Base-by-base conservation (phyloP, 345 rosid species). In the Ricinus communis region DNA sequence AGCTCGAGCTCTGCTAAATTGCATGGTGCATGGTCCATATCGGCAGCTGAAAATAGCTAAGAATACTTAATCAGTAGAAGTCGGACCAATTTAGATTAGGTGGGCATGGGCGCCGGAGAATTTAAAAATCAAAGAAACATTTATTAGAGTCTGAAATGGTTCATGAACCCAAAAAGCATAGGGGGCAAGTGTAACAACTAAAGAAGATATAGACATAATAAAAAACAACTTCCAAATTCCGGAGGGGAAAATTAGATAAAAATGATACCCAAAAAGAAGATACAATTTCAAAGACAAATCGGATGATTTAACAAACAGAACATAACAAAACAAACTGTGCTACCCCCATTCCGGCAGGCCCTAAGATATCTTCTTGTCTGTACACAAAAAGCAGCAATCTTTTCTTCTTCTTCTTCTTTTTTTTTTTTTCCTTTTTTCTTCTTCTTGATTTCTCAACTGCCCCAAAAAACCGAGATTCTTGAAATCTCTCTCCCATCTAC, bases 311-410 rank as follows among this genome's bases (percentile, higher is more conserved):
- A 43, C n/a, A n/a, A n/a, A 43, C 47, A 43, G 1, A 62, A 6
- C 8, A 62, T 74, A 59, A n/a, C n/a, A n/a, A n/a, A n/a, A n/a
- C 79, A 70, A 80, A 43, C 72, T 58, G 79, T 11, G 5, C 76
- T 61, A 63, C 71, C 82, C 75, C n/a, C 4, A 58, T 69, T 69
- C 66, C 74, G 72, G 83, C 80, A 66, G 79, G 74, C 75, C 76
- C 40, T 21, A 22, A 15, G 19, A 67, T 69, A 72, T 62, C 79
- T 76, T 65, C 74, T 47, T 49, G 31, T 49, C 66, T 78, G 41
- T 68, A 78, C 77, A 80, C 60, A 51, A 70, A n/a, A n/a, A n/a
- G n/a, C n/a, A n/a, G n/a, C n/a, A n/a, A n/a, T n/a, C n/a, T n/a
- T n/a, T n/a, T n/a, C n/a, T n/a, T n/a, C n/a, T n/a, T n/a, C n/a